Conservation (phyloP, 257 asterid genomes). For the Leonotis leonurus region DNA sequence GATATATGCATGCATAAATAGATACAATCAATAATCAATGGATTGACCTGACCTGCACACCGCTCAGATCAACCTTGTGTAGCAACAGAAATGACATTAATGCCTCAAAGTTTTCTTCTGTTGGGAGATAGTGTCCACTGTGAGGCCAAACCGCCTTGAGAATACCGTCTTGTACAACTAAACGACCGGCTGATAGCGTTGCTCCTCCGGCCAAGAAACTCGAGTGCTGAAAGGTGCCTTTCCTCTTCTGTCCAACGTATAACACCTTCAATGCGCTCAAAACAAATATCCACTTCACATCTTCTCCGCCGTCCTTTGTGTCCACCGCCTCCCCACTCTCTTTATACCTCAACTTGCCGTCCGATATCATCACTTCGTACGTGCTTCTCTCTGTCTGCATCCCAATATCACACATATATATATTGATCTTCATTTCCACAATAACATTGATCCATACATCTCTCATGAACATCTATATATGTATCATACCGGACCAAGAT, state of each 20-base stretch:
- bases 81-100: conserved; percentile 56
- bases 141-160: conserved; percentile 96
- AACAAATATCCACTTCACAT: conserved; percentile 83
- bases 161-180: conserved; percentile 65
- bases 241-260: conserved; percentile 68
- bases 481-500: conserved; percentile 77
- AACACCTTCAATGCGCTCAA: conserved; percentile 57
- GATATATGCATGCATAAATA: neutral
- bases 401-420: neutral
- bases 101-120: conserved; percentile 80
- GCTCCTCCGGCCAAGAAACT: conserved; percentile 98
- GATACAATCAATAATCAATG: too few relatives aligned
- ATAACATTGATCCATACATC: too few relatives aligned
- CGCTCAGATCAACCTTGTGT: conserved; percentile 49
- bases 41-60: conserved; percentile 47
- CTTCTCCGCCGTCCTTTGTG: conserved; percentile 59
- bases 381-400: conserved; percentile 59
- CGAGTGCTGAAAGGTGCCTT: conserved; percentile 84
- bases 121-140: conserved; percentile 97
- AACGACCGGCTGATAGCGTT: conserved; percentile 79
- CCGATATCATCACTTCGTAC: conserved; percentile 50
- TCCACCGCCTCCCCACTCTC: conserved; percentile 55
- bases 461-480: too few relatives aligned
- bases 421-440: too few relatives aligned
- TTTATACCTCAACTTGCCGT: conserved; percentile 53